Evolutionary conservation across 306 rosid species (phyloP), one percentile per base, ranked within the genome.

Genomic region (Oemleria cerasiformis): DNA sequence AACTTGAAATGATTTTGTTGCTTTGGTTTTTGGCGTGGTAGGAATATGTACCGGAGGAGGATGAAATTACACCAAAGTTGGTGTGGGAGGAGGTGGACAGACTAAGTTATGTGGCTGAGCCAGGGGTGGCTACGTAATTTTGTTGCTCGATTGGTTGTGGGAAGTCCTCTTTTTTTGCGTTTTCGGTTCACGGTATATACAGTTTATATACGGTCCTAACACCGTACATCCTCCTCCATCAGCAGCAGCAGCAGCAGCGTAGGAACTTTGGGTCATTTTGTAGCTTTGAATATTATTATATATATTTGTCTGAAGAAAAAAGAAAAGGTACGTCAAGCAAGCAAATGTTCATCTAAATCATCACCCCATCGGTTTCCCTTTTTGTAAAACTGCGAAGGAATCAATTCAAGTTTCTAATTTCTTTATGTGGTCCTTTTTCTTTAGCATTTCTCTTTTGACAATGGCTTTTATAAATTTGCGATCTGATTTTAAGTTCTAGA

Each of bases 1-100:
- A 12, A 45, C 17, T 45, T 49, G 20, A 49, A 7, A 4, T 4
- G 45, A 63, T 58, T 12, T 60, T 42, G 38, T 74, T 10, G n/a
- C 30, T 11, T 64, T 30, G 25, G 15, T 15, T 45, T 40, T 65
- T 64, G 76, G 73, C 36, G 70, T 20, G 36, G 36, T 84, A 95
- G 99, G 99, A 92, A 74, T 96, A 92, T 78, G 90, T 85, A 41
- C 99, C 89, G 4, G 93, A 89, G 77, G 79, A 80, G 65, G 99
- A 95, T 58, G 99, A 95, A 77, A 75, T 84, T 74, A 92, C 92
- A 20, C 78, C 99, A 75, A 87, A 92, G 87, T 79, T 95, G 92
- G 97, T 88, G 61, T 95, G 99, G 99, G 99, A 92, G 71, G 96
- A 76, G 67, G 85, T 70, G 63, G 90, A 85, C 4, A 86, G 96